Percentiles rank a stretch among this genome's conserved stretches.
These are phyloP conservation scores for Citrus australasica DNA, from an alignment of 345 rosid genomes.

Conservation along the genomic window DNA sequence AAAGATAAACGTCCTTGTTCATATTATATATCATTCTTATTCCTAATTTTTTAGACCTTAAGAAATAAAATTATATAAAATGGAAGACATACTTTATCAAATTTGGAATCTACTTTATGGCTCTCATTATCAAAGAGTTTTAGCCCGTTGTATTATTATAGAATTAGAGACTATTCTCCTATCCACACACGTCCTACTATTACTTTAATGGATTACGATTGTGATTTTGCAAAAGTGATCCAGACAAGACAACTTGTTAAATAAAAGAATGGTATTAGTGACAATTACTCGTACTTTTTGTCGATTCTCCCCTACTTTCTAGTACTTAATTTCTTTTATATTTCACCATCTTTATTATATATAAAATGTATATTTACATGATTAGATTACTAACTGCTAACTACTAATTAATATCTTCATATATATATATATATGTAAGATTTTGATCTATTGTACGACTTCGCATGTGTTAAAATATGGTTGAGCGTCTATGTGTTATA, in stretches of 20 bases:
- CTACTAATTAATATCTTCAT: too few species aligned
- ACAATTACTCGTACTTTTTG: neutral
- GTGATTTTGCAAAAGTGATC: neutral
- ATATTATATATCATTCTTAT: neutral
- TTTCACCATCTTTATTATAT: neutral
- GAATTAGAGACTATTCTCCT: slow-evolving; percentile 3
- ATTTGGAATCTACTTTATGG: slow-evolving; percentile 25
- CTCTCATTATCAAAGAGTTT: slow-evolving; percentile 2
- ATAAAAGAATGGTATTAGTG: neutral
- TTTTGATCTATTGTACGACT: too few species aligned
- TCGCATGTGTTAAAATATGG: too few species aligned
- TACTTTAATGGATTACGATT: neutral
- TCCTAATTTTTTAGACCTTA: neutral
- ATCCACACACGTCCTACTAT: slow-evolving; percentile 2
- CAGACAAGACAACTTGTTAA: neutral
- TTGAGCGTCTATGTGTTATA: too few species aligned
- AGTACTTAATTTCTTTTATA: neutral
- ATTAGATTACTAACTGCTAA: too few species aligned
- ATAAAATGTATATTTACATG: too few species aligned
- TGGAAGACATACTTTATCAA: neutral
- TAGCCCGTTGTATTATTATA: neutral
- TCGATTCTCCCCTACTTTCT: neutral
- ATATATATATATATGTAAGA: too few species aligned
- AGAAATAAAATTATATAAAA: neutral
- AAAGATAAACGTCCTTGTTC: neutral